Conservation (phyloP, 2,329 filamentous ascomycete species). For the Botrytis tulipae region DNA sequence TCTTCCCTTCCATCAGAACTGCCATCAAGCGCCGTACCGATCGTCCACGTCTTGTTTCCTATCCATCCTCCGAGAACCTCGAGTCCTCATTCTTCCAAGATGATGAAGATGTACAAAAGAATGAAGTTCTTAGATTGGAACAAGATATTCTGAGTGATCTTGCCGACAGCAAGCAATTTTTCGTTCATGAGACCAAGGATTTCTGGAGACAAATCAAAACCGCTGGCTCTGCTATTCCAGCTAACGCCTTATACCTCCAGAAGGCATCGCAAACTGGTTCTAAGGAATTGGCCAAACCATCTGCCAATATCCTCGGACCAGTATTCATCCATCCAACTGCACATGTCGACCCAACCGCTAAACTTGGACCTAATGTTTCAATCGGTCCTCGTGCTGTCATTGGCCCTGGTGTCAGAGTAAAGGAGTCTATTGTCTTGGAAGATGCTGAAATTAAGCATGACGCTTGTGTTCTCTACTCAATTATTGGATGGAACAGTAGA, state of each 20-base stretch:
- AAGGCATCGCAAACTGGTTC: constrained; percentile 85
- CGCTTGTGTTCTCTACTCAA: constrained; percentile 90
- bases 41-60: constrained; percentile 86
- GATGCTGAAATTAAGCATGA: constrained; percentile 96
- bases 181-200: constrained; percentile 96
- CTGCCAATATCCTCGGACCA: constrained; percentile 82
- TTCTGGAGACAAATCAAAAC: constrained; percentile 99
- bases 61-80: constrained; percentile 92
- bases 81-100: constrained; percentile 66
- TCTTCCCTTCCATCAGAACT: constrained; percentile 91
- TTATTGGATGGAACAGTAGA: constrained; percentile 95
- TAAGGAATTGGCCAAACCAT: constrained; percentile 77
- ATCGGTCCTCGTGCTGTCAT: constrained; percentile 86
- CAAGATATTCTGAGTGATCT: constrained; percentile 96
- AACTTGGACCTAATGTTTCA: constrained; percentile 94
- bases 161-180: constrained; percentile 96
- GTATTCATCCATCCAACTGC: constrained; percentile 95
- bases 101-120: constrained; percentile 71
- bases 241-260: constrained; percentile 93
- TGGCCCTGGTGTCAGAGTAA: constrained; percentile 85
- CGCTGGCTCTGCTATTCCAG: constrained; percentile 91
- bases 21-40: constrained; percentile 95
- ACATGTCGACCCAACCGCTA: constrained; percentile 87
- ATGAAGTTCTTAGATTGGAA: constrained; percentile 88
- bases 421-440: constrained; percentile 94